Percentiles rank a stretch among this genome's conserved stretches.
phyloP scores from a whole-genome alignment of 768 basidiomycete species.

The Leccinum broughii region DNA sequence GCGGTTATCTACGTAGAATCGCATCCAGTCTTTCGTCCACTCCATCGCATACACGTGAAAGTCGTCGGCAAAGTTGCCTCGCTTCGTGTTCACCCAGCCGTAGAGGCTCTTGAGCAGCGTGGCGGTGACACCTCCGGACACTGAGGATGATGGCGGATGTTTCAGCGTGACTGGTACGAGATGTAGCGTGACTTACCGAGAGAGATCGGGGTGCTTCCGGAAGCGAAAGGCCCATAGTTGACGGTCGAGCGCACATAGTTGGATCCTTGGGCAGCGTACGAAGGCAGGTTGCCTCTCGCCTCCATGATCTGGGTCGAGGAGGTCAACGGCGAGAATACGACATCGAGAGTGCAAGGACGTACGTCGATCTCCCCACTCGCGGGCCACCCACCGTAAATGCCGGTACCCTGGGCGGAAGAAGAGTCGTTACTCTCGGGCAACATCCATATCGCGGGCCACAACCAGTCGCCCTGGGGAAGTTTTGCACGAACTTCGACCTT shows the following conservation, averaged over 20 bases:
- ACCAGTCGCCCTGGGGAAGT: slow-evolving; percentile 53
- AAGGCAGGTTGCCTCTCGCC: slow-evolving; percentile 50
- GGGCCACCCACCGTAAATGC: slow-evolving; percentile 45
- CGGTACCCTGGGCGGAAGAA: slow-evolving; percentile 17
- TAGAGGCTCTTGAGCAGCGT: slow-evolving; percentile 39
- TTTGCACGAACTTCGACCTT: slow-evolving; percentile 62
- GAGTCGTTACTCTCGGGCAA: slow-evolving; percentile 28
- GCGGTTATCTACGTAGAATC: slow-evolving; percentile 53
- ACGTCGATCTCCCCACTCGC: slow-evolving; percentile 60
- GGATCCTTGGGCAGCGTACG: slow-evolving; percentile 43
- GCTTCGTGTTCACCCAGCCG: slow-evolving; percentile 39
- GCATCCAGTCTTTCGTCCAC: slow-evolving; percentile 59
- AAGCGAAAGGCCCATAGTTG: slow-evolving; percentile 62
- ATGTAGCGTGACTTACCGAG: slow-evolving; percentile 14
- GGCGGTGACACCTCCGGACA: slow-evolving; percentile 7
- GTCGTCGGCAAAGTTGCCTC: slow-evolving; percentile 44
- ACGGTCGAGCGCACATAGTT: slow-evolving; percentile 57
- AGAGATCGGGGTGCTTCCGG: slow-evolving; percentile 34
- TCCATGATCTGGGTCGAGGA: slow-evolving; percentile 46
- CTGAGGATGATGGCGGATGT: slow-evolving; percentile 2
- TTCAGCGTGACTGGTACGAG: not conserved
- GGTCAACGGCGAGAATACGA: not conserved
- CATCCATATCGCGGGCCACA: slow-evolving; percentile 37
- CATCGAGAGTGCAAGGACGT: slow-evolving; percentile 20
- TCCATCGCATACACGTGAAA: slow-evolving; percentile 60